Conservation (phyloP, 805 yeast species). For the Hanseniaspora meyeri region DNA sequence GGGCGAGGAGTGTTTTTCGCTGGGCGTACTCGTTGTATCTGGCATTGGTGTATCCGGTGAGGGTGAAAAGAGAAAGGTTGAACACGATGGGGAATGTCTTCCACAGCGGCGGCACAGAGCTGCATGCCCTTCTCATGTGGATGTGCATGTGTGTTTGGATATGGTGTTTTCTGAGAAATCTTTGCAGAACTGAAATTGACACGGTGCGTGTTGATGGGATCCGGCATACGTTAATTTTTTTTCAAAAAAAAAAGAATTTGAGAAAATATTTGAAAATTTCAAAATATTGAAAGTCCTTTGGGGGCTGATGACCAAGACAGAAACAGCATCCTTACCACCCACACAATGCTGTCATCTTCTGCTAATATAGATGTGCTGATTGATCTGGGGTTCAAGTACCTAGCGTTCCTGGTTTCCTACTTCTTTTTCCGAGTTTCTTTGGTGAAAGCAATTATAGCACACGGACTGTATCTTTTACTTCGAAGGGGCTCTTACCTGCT, state of each 20-base stretch:
- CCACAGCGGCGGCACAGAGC: constrained; percentile 1
- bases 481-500: not conserved
- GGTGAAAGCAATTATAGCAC: not conserved
- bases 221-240: too few species aligned
- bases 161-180: too few species aligned
- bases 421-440: not conserved
- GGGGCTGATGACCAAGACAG: too few species aligned
- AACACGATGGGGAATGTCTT: not conserved
- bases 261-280: too few species aligned
- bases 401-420: not conserved
- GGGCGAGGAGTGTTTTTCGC: not conserved
- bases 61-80: not conserved
- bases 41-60: not conserved
- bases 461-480: not conserved
- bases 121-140: not conserved
- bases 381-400: not conserved
- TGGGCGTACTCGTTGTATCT: not conserved
- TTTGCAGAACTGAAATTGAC: too few species aligned
- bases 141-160: not conserved
- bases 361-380: not conserved
- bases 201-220: too few species aligned
- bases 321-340: too few species aligned
- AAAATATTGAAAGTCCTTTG: too few species aligned
- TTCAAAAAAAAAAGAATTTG: too few species aligned
- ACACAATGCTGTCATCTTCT: too few species aligned